Evolutionary conservation across 2,329 filamentous ascomycete species (phyloP).

Genomic region (Fusarium camptoceras): DNA sequence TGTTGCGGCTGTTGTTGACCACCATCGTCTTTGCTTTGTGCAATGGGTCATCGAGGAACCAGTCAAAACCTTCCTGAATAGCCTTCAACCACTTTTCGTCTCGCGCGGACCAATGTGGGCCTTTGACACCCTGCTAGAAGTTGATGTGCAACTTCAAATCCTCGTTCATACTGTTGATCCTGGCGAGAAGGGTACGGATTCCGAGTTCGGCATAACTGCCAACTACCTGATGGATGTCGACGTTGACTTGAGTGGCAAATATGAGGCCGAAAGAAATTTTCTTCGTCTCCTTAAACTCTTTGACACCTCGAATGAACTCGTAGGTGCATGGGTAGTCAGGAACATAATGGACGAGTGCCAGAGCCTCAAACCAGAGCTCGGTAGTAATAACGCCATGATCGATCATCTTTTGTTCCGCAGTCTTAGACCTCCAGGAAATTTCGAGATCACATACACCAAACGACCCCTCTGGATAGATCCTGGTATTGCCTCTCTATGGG

Average conservation of each 20-base stretch:
- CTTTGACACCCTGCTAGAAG: neutral
- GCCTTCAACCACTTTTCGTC: neutral
- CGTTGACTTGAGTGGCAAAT: slow-evolving; percentile 56
- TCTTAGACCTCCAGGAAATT: neutral
- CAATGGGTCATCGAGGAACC: neutral
- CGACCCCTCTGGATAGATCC: neutral
- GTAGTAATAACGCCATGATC: neutral
- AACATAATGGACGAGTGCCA: neutral
- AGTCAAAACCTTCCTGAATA: neutral
- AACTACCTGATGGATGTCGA: slow-evolving; percentile 55
- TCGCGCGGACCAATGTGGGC: neutral
- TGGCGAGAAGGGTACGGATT: neutral
- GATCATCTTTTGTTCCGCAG: neutral
- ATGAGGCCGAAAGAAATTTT: slow-evolving; percentile 52
- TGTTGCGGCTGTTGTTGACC: neutral
- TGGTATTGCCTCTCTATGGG: neutral
- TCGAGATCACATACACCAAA: neutral
- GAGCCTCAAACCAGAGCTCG: neutral
- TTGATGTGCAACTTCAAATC: neutral
- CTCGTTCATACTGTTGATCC: neutral
- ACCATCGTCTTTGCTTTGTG: neutral
- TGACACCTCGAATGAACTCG: slow-evolving; percentile 53
- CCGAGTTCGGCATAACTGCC: neutral
- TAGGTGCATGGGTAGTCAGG: slow-evolving; percentile 50
- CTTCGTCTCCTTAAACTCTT: slow-evolving; percentile 46